Evolutionary conservation across 164 flowering plant genomes (phyloP), one percentile per base, ranked within the genome.

Genomic region (Liquidambar formosana): DNA sequence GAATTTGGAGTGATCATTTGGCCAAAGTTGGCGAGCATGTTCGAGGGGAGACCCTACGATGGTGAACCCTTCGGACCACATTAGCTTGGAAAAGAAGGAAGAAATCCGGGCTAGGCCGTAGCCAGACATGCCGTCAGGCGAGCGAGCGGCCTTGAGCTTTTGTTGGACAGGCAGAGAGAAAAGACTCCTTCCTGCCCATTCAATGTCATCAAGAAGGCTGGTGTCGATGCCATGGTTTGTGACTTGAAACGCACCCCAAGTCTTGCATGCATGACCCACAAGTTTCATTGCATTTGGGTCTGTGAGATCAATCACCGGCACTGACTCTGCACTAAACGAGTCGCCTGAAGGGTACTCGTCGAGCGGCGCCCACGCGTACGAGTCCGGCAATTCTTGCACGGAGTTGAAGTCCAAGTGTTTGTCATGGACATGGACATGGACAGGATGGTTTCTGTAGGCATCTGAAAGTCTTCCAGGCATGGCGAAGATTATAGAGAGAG

Each of bases 11-110:
- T 78, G 70, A 63, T 84, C 85, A 21, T 80, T 77, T 8, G 99
- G 95, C 97, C 97, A 92, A 58, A 94, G 94, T 59, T 70, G 80
- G 58, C 88, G 82, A 43, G 89, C 95, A 57, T 91, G 95, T 28
- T 92, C 87, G 5, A 71, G 63, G 0, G 90, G 88, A 0, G 97
- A 89, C 1, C 95, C 97, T 28, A 75, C 68, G 25, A 92, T 82
- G 58, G 97, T 92, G 83, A 89, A 94, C 2, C 99, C 97, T 60
- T 94, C 97, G 0, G 86, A 86, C 99, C 99, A 94, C 88, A 92
- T 80, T 45, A 63, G 84, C 76, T 92, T 89, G 9, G 85, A 68
- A 71, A 86, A 92, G 76, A 92, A 89, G 18, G 86, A 75, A 4
- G 97, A 85, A 26, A 92, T 87, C 18, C 89, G 79, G 8, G 92